Conservation (phyloP, 2,329 filamentous ascomycete genomes). For the Nemania sp. region DNA sequence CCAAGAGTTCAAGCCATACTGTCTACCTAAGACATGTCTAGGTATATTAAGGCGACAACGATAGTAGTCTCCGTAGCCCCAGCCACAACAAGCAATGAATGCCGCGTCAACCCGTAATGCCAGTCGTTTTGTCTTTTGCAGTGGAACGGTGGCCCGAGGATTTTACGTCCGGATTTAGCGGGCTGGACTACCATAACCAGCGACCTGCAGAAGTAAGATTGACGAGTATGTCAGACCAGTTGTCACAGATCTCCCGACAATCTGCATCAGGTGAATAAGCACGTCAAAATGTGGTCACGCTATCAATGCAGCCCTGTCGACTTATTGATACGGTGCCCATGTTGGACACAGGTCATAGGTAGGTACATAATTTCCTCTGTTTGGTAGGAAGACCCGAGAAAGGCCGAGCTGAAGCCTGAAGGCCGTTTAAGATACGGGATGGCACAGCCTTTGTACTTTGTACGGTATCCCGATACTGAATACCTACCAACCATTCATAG, state of each 20-base stretch:
- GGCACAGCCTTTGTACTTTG: background rate
- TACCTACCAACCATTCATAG: background rate
- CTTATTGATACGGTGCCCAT: constrained; percentile 5
- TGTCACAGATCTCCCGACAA: constrained; percentile 19
- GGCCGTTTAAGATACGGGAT: background rate
- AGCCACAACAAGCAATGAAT: background rate
- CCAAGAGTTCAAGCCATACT: background rate
- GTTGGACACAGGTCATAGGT: background rate
- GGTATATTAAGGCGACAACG: too few species aligned
- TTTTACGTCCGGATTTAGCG: constrained; percentile 4
- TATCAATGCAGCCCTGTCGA: constrained; percentile 20
- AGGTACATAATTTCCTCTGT: background rate
- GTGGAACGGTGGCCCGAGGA: too few species aligned
- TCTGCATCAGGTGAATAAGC: constrained; percentile 21
- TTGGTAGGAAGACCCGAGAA: background rate
- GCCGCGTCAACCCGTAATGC: background rate
- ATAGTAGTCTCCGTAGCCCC: background rate
- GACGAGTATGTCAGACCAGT: constrained; percentile 15
- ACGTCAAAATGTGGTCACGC: constrained; percentile 16
- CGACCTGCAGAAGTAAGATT: constrained; percentile 23
- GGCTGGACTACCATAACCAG: constrained; percentile 12
- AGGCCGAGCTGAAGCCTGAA: background rate
- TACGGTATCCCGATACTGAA: background rate
- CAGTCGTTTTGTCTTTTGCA: background rate
- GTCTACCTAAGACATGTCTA: too few species aligned